Evolutionary conservation across 1,284 basidiomycete species (phyloP).

Genomic region (Rhodofomes roseus): DNA sequence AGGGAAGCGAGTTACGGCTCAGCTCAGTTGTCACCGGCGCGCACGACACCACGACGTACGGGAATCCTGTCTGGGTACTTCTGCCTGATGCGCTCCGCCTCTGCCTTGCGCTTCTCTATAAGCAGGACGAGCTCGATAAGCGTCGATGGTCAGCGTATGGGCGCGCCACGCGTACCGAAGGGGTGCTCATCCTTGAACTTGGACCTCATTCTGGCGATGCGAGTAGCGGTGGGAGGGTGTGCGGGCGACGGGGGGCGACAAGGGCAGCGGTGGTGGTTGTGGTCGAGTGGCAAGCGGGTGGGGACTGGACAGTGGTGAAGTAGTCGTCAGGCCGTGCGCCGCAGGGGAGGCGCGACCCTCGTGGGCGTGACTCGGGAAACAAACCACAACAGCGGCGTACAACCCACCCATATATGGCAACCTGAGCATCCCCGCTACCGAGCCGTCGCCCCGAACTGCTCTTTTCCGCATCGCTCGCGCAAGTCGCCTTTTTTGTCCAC

Average conservation of each 20-base stretch:
- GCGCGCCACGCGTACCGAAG: conserved; percentile 68
- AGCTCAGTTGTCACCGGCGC: conserved; percentile 3
- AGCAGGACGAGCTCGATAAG: conserved; percentile 20
- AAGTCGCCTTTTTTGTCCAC: background rate
- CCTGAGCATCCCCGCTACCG: background rate
- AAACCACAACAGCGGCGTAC: conserved; percentile 27
- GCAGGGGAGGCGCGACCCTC: conserved; percentile 22
- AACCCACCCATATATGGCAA: conserved; percentile 22
- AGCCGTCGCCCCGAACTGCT: background rate
- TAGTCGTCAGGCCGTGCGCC: conserved; percentile 24
- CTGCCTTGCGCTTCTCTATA: conserved; percentile 96
- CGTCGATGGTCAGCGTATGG: conserved; percentile 18
- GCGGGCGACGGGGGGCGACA: background rate
- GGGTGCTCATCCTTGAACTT: conserved; percentile 99
- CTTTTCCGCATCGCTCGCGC: background rate
- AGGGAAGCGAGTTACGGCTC: conserved; percentile 10
- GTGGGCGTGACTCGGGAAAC: conserved; percentile 30
- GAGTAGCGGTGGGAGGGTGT: conserved; percentile 1
- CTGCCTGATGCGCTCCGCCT: conserved; percentile 94
- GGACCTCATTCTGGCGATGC: conserved; percentile 70
- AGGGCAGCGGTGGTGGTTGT: conserved; percentile 11
- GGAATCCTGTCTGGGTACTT: conserved; percentile 99
- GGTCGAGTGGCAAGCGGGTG: conserved; percentile 13
- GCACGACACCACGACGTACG: conserved; percentile 46
- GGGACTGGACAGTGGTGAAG: conserved; percentile 23